Evolutionary conservation across 192 early-diverging fungal species (phyloP).

Genomic region (Bifiguratus adelaidae): DNA sequence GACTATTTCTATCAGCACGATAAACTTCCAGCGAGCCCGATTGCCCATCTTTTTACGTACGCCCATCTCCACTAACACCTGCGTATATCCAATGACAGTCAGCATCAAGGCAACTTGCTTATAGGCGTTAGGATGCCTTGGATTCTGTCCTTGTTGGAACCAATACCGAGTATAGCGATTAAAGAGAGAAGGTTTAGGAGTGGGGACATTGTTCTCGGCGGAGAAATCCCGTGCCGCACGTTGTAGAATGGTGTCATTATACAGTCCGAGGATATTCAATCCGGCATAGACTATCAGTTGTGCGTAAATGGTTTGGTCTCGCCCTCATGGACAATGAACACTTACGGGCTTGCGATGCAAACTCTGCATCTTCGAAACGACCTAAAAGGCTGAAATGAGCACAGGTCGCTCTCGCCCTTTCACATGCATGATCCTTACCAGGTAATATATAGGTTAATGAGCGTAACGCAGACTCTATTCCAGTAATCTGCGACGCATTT

Average conservation of each 20-base stretch:
- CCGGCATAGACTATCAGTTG: slow-evolving; percentile 56
- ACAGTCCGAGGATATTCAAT: slow-evolving; percentile 69
- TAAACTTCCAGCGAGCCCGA: slow-evolving; percentile 6
- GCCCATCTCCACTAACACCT: slow-evolving; percentile 25
- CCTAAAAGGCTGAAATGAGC: slow-evolving; percentile 31
- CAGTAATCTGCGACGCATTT: slow-evolving; percentile 81
- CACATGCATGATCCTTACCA: slow-evolving; percentile 30
- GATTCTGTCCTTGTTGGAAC: slow-evolving; percentile 21
- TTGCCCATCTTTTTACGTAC: slow-evolving; percentile 9
- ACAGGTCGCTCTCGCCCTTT: not conserved
- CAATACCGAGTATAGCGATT: slow-evolving; percentile 70
- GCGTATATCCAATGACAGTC: slow-evolving; percentile 40
- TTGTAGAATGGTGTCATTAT: slow-evolving; percentile 77
- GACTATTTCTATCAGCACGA: slow-evolving; percentile 12
- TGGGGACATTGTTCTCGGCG: slow-evolving; percentile 5
- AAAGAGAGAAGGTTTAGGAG: slow-evolving; percentile 28
- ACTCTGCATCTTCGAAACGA: slow-evolving; percentile 86
- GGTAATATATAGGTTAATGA: slow-evolving; percentile 87
- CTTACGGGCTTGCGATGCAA: slow-evolving; percentile 77
- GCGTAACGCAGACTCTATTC: slow-evolving; percentile 77
- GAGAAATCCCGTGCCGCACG: slow-evolving; percentile 26
- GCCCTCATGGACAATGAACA: not conserved
- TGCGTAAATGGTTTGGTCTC: not conserved
- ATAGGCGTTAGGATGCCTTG: slow-evolving; percentile 19
- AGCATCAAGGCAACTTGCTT: slow-evolving; percentile 47